Evolutionary conservation across 768 basidiomycete species (phyloP).

Genomic region (Boletus eberwhitei): DNA sequence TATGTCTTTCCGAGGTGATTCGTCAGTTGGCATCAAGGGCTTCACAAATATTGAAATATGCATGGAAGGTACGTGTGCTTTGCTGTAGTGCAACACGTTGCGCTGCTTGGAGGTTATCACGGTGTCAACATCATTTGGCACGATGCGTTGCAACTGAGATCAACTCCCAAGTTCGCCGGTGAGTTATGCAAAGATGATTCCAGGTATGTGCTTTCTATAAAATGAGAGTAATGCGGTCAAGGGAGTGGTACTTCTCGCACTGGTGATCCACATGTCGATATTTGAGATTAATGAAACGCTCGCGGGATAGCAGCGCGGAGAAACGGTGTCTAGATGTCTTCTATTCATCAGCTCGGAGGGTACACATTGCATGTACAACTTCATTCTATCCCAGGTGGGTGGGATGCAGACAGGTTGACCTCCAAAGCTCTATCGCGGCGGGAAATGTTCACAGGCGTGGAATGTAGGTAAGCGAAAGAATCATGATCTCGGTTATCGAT

Average conservation of each 20-base stretch:
- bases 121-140: neutral
- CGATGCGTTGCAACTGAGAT: neutral
- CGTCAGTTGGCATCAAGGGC: neutral
- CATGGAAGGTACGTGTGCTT: neutral
- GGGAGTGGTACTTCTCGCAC: neutral
- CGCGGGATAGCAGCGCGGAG: neutral
- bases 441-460: neutral
- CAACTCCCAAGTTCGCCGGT: neutral
- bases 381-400: neutral
- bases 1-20: neutral
- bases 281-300: neutral
- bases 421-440: neutral
- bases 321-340: neutral
- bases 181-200: neutral
- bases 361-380: neutral
- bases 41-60: neutral
- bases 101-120: neutral
- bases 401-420: neutral
- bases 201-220: neutral
- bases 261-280: neutral
- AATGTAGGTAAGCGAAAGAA: slow-evolving; percentile 8
- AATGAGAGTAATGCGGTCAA: neutral
- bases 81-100: neutral
- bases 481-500: neutral
- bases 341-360: neutral